phyloP scores from a whole-genome alignment of 129 eudicot genomes.

The Calendula officinalis region DNA sequence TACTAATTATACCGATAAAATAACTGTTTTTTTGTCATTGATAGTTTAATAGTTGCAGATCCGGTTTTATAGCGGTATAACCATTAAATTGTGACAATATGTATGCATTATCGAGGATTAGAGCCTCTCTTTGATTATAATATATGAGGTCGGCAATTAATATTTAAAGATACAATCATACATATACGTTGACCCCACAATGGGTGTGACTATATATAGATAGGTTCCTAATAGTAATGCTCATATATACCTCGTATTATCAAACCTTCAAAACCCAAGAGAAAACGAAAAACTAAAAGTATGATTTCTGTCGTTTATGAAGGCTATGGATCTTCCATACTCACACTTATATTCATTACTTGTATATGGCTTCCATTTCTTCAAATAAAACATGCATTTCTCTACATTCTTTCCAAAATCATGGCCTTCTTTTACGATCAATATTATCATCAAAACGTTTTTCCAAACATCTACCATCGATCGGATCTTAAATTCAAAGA shows the following conservation, averaged over 20 bases:
- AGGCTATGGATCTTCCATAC: slow-evolving; percentile 37
- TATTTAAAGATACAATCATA: not conserved
- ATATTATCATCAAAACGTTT: not conserved
- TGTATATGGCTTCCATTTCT: slow-evolving; percentile 44
- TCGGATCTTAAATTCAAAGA: slow-evolving; percentile 21
- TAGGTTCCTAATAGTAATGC: not conserved
- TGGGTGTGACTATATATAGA: slow-evolving; percentile 12
- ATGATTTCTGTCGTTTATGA: slow-evolving; percentile 39
- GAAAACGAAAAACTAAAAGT: not conserved
- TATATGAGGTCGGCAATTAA: slow-evolving; percentile 1
- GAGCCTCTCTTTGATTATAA: slow-evolving; percentile 24
- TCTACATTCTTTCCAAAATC: slow-evolving; percentile 11
- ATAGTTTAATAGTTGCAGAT: slow-evolving; percentile 16
- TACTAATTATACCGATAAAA: too few species aligned
- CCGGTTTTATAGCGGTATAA: slow-evolving; percentile 16
- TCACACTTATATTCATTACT: slow-evolving; percentile 34
- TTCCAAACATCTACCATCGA: slow-evolving; percentile 26
- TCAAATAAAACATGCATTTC: slow-evolving; percentile 29
- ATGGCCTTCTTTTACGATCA: slow-evolving; percentile 7
- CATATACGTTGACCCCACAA: slow-evolving; percentile 16
- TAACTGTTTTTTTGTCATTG: too few species aligned
- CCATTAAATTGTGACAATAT: slow-evolving; percentile 1
- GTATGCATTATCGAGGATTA: slow-evolving; percentile 5
- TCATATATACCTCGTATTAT: slow-evolving; percentile 19
- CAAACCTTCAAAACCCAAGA: slow-evolving; percentile 18